Conservation (phyloP, 306 rosid species). For the Urtica urens region DNA sequence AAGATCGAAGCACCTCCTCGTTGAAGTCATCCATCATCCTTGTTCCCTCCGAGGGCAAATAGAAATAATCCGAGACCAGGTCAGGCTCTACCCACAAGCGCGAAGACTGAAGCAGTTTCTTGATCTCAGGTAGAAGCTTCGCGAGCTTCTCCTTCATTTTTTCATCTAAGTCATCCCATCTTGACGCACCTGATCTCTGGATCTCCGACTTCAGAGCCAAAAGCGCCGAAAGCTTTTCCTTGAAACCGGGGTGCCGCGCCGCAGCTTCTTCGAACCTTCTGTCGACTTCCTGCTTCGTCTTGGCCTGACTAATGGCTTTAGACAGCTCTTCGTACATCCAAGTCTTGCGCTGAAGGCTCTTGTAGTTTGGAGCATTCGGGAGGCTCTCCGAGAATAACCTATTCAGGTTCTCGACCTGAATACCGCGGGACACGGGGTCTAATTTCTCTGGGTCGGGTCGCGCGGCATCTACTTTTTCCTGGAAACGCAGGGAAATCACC, state of each 20-base stretch:
- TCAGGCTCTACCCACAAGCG: conserved; percentile 42
- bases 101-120: conserved; percentile 38
- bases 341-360: conserved; percentile 38
- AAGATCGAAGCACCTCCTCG: conserved; percentile 41
- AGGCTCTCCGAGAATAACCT: conserved; percentile 42
- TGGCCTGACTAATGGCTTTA: conserved; percentile 32
- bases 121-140: conserved; percentile 46
- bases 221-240: conserved; percentile 46
- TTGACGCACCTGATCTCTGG: conserved; percentile 33
- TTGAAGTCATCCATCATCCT: conserved; percentile 43
- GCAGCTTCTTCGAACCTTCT: conserved; percentile 30
- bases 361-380: conserved; percentile 47
- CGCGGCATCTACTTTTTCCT: conserved; percentile 36
- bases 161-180: conserved; percentile 35
- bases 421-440: conserved; percentile 36
- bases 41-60: conserved; percentile 24
- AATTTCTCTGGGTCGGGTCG: conserved; percentile 40
- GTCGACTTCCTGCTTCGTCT: conserved; percentile 23
- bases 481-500: conserved; percentile 42
- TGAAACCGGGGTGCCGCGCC: no score
- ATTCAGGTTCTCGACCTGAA: conserved; percentile 51
- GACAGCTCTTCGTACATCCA: conserved; percentile 50
- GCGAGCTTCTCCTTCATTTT: conserved; percentile 43
- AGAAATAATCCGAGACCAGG: conserved; percentile 18
- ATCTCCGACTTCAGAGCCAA: conserved; percentile 49